phyloP scores from a whole-genome alignment of 1,284 basidiomycete species.

The Kwoniella shivajii region DNA sequence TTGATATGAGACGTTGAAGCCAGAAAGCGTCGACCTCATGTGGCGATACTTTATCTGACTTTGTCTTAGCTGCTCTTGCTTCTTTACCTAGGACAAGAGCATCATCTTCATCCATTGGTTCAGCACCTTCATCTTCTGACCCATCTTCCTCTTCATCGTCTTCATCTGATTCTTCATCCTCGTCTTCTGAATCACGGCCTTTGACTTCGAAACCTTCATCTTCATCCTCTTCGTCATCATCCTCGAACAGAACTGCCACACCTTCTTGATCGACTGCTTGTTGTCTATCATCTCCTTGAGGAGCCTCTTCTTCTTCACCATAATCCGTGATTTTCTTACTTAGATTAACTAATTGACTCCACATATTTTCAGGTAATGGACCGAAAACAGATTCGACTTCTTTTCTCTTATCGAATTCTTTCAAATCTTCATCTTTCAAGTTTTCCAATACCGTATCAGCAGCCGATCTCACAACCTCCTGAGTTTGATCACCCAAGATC shows the following conservation, averaged over 20 bases:
- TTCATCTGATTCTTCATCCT: slow-evolving; percentile 75
- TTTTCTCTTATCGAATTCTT: slow-evolving; percentile 98
- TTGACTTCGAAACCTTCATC: slow-evolving; percentile 70
- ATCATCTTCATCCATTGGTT: slow-evolving; percentile 58
- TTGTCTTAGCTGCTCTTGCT: slow-evolving; percentile 37
- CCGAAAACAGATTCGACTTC: slow-evolving; percentile 80
- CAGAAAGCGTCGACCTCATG: slow-evolving; percentile 96
- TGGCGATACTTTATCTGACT: slow-evolving; percentile 75
- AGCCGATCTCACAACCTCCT: slow-evolving; percentile 92
- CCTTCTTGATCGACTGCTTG: slow-evolving; percentile 66
- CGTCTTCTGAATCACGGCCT: slow-evolving; percentile 53
- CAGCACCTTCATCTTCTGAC: slow-evolving; percentile 56
- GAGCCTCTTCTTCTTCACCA: slow-evolving; percentile 79
- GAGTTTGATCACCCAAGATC: slow-evolving; percentile 88
- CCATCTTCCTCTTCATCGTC: slow-evolving; percentile 63
- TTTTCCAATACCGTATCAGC: slow-evolving; percentile 88
- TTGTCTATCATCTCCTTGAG: slow-evolving; percentile 68
- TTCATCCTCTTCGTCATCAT: slow-evolving; percentile 90
- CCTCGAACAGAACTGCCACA: slow-evolving; percentile 94
- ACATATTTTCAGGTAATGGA: slow-evolving; percentile 70
- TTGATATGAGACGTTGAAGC: slow-evolving; percentile 91
- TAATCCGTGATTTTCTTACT: slow-evolving; percentile 98
- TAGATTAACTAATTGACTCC: slow-evolving; percentile 82
- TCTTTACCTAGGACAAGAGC: slow-evolving; percentile 67
- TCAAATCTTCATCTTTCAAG: slow-evolving; percentile 85